Percentiles rank a stretch among this genome's conserved stretches.
These are phyloP conservation scores for Populus deltoides DNA, from an alignment of 345 rosid genomes.

Conservation along the genomic window DNA sequence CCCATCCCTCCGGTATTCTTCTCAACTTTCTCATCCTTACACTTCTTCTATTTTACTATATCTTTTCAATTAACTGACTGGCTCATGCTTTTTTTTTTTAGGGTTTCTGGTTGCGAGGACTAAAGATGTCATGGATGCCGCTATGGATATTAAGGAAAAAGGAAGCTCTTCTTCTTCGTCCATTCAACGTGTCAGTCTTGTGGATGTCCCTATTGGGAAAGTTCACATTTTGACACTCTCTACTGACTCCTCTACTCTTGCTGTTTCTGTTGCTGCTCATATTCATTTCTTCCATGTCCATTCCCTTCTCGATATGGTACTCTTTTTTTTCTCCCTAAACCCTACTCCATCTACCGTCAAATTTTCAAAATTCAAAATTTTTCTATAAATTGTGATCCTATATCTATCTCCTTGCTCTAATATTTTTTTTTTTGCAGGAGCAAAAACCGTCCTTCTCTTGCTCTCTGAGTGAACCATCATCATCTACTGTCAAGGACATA, in stretches of 20 bases:
- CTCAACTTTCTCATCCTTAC: not conserved
- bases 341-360: not conserved
- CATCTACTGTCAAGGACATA: conserved; percentile 61
- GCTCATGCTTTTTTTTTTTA: conserved; percentile 11
- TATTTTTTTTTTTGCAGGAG: conserved; percentile 39
- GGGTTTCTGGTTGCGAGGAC: conserved; percentile 84
- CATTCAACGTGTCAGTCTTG: conserved; percentile 55
- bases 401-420: not conserved
- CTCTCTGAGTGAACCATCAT: conserved; percentile 45
- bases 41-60: not conserved
- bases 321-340: not conserved
- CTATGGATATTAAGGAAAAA: conserved; percentile 43
- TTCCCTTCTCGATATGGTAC: conserved; percentile 63
- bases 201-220: conserved; percentile 53
- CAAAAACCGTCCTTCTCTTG: conserved; percentile 45
- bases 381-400: too few species aligned
- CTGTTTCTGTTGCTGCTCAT: conserved; percentile 46
- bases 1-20: conserved; percentile 60
- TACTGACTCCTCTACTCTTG: conserved; percentile 58
- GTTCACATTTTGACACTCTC: conserved; percentile 64
- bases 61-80: not conserved
- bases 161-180: conserved; percentile 27
- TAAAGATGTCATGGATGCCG: conserved; percentile 64
- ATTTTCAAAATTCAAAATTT: too few species aligned
- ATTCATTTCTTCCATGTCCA: conserved; percentile 59